These are phyloP conservation scores for Rauvolfia tetraphylla DNA, from an alignment of 257 asterid genomes.

Conservation along the genomic window DNA sequence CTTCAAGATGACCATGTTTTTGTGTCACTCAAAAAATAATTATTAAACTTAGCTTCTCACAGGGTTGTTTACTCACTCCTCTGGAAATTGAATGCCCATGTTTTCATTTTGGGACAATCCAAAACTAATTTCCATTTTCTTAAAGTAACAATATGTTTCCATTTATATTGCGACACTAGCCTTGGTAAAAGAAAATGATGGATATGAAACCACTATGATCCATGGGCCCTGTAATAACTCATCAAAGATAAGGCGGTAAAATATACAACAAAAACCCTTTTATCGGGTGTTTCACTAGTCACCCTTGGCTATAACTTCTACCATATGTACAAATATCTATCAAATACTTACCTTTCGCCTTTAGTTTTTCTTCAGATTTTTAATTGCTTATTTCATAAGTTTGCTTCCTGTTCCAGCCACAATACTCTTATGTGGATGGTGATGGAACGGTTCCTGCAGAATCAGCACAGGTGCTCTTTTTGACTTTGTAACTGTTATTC, in stretches of 20 bases:
- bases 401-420: conserved; percentile 50
- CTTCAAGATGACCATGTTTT: background rate
- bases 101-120: background rate
- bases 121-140: background rate
- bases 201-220: background rate
- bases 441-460: conserved; percentile 96
- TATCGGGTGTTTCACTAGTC: background rate
- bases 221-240: background rate
- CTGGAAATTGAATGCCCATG: background rate
- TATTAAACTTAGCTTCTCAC: background rate
- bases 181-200: background rate
- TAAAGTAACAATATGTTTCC: background rate
- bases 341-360: background rate
- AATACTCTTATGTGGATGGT: conserved; percentile 71
- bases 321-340: background rate
- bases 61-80: background rate
- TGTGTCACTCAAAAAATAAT: background rate
- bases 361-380: background rate
- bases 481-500: background rate
- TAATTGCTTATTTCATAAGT: background rate
- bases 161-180: background rate
- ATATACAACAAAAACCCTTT: background rate
- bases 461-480: conserved; percentile 63
- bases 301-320: background rate
- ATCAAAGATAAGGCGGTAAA: background rate